A percentile compares a stretch with the other conserved stretches of the same genome.
phyloP scores from a whole-genome alignment of 495 filamentous ascomycete genomes.

The Penicillium atrosanguineum region DNA sequence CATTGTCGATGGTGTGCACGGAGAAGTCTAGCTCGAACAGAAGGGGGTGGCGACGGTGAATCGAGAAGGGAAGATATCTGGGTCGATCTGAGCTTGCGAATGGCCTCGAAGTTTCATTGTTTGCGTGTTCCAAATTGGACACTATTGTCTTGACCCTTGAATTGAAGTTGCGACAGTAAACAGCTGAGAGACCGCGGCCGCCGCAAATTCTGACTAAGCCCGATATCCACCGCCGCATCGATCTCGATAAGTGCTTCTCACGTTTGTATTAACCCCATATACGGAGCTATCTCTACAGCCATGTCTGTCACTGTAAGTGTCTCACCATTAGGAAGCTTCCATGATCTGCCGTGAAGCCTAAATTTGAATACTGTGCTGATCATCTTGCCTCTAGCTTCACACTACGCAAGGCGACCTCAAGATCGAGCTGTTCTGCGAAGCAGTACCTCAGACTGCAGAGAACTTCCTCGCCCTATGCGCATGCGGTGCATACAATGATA shows the following conservation, averaged over 20 bases:
- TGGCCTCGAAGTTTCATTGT: background rate
- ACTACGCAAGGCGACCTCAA: slow-evolving; percentile 90
- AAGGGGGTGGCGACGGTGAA: background rate
- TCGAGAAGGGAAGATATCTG: background rate
- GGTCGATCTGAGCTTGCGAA: background rate
- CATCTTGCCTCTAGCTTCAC: slow-evolving; percentile 66
- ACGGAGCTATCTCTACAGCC: background rate
- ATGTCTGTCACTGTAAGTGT: slow-evolving; percentile 38
- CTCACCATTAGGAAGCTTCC: background rate
- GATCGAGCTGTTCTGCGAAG: slow-evolving; percentile 94
- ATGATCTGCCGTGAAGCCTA: background rate
- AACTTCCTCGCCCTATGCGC: slow-evolving; percentile 98
- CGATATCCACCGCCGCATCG: slow-evolving; percentile 9
- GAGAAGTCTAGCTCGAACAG: background rate
- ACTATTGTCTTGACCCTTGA: background rate
- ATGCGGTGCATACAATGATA: slow-evolving; percentile 78
- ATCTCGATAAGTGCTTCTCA: background rate
- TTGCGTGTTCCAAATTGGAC: background rate
- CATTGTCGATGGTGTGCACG: slow-evolving; percentile 25
- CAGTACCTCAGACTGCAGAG: slow-evolving; percentile 87
- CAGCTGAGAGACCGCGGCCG: slow-evolving; percentile 2
- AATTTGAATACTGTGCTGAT: background rate
- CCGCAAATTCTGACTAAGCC: slow-evolving; percentile 24
- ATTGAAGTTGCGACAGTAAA: slow-evolving; percentile 2
- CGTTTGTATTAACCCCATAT: background rate